Conservation (phyloP, 2,329 filamentous ascomycete genomes). For the Penicillium nordicum region DNA sequence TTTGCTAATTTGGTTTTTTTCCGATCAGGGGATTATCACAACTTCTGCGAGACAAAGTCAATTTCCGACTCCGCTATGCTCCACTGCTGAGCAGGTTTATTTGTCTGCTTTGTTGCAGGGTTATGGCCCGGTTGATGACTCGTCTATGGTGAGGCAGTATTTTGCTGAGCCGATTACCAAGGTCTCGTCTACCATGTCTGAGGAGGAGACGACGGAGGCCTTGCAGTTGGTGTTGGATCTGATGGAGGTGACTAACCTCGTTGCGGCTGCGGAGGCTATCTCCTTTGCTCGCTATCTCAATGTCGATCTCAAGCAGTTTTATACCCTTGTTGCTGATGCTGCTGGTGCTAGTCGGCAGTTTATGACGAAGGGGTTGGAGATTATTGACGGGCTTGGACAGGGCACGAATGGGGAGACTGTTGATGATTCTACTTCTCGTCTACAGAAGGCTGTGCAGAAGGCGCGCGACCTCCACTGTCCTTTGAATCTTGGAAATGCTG, state of each 20-base stretch:
- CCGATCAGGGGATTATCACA: constrained; percentile 59
- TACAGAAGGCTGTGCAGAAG: constrained; percentile 44
- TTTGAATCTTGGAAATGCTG: constrained; percentile 38
- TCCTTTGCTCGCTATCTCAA: constrained; percentile 47
- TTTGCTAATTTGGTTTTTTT: background rate
- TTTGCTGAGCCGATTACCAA: constrained; percentile 40
- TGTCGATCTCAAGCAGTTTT: constrained; percentile 46
- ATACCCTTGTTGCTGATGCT: constrained; percentile 47
- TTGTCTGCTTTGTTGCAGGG: constrained; percentile 58
- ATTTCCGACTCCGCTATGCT: constrained; percentile 61
- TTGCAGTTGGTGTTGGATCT: constrained; percentile 44
- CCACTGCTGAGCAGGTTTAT: constrained; percentile 63
- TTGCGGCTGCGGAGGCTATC: constrained; percentile 49
- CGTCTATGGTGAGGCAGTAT: constrained; percentile 56
- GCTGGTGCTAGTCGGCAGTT: constrained; percentile 49
- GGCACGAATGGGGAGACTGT: constrained; percentile 31
- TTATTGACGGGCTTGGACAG: constrained; percentile 32
- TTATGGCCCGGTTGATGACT: constrained; percentile 54
- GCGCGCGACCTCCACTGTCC: constrained; percentile 39
- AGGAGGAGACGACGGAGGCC: constrained; percentile 33
- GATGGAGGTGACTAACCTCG: constrained; percentile 49
- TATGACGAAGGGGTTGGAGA: constrained; percentile 37
- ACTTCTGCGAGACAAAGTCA: constrained; percentile 56
- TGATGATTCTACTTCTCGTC: constrained; percentile 36
- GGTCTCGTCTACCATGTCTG: constrained; percentile 33